Evolutionary conservation across 2,329 filamentous ascomycete species (phyloP), one percentile per base, ranked within the genome.

Genomic region (Orbilia javanica): DNA sequence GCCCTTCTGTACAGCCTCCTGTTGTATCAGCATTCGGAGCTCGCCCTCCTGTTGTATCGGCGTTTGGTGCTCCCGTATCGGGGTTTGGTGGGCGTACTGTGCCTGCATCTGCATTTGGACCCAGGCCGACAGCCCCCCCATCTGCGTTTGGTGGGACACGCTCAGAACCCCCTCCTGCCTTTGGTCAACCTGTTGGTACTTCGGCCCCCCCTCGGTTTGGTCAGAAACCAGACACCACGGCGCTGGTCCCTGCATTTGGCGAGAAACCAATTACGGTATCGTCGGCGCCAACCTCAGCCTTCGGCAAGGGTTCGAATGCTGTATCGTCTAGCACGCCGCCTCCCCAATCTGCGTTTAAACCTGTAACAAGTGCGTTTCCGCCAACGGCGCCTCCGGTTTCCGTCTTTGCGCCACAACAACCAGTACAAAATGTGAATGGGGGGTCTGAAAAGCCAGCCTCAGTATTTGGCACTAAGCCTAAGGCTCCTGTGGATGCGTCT

Each of bases 21-120:
- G 73, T 55, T n/a, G 27, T 50, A 64, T 70, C 57, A 5, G 67
- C 67, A 15, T 78, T 78, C 22, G 67, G 65, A 1, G 42, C 52
- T 11, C 44, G 46, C 4, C 42, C 60, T n/a, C 42, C 74, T 5
- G 22, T 64, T 3, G 67, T 50, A 50, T 63, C 74, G 5, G 74
- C 73, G n/a, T 77, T 72, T 67, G 74, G 74, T 8, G 73, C 27
- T 7, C 44, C 66, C 20, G 70, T 36, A 7, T 67, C 42, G 20
- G 67, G 44, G 7, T 71, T 77, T 55, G 73, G 73, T 2, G 27
- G 42, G 15, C 57, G 25, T 29, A 13, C 52, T n/a, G n/a, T n/a
- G 3, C 29, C 52, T 7, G 34, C 42, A 42, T 29, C 55, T 6
- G 34, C 55, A 50, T 42, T 70, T 39, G 50, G 60, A 18, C 5